Base-by-base conservation (phyloP, 306 rosid species). In the Ammopiptanthus mongolicus region DNA sequence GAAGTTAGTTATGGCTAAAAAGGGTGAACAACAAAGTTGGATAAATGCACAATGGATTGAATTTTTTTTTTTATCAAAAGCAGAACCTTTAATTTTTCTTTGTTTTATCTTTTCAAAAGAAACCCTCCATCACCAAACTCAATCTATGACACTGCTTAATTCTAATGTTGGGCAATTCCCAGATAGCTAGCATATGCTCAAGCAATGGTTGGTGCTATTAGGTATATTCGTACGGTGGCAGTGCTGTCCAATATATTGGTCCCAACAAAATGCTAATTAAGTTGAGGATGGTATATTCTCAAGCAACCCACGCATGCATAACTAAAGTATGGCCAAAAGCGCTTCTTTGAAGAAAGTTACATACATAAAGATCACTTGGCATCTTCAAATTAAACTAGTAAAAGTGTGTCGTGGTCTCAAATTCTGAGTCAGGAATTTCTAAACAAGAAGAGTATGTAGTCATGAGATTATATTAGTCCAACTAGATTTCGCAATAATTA, bases 221-320 rank as follows among this genome's bases (percentile, higher is more conserved):
- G 67, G 92, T 79, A 86, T 91, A 86, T 85, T 80, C 87, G 90
- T 81, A 84, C 89, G n/a, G 6, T 29, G 41, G 15, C 60, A 34
- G 58, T 18, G 64, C 33, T 51, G 58, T 53, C 44, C 22, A 23
- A 53, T 69, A 56, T 41, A 79, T 60, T 86, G 93, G 90, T 82
- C 90, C 89, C 89, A 37, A 73, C 81, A n/a, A 65, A 65, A 67
- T 55, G 47, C 58, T 79, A 61, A 47, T 51, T 25, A 25, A 25
- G 31, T 25, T 61, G 80, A 66, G 19, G 17, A 63, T 63, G 84
- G 13, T 28, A 53, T 50, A 74, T 75, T 80, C 77, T 77, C 65
- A 78, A 12, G 44, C 31, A 22, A 42, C 31, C 53, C 53, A 69
- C 83, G 79, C 79, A 72, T 79, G 83, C 78, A 56, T 10, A 74